These are phyloP conservation scores for Dioscorea zingiberensis DNA, from an alignment of 106 monocot genomes.

Conservation along the genomic window DNA sequence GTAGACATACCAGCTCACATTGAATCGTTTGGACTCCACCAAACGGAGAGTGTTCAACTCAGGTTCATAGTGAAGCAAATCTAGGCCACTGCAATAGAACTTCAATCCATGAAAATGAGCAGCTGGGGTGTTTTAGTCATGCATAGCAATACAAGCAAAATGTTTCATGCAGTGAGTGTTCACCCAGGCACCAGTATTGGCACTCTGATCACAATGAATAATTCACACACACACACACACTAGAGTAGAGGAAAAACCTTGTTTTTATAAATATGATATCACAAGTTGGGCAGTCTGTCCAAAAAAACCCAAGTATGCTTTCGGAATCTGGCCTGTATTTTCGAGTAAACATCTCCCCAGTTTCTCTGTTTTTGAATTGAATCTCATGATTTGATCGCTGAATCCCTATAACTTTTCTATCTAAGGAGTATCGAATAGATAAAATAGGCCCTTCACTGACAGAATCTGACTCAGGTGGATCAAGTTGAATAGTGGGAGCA, in stretches of 20 bases:
- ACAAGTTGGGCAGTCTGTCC: conserved; percentile 90
- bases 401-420: conserved; percentile 79
- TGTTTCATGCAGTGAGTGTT: too few species aligned
- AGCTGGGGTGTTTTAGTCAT: neutral
- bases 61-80: conserved; percentile 68
- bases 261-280: conserved; percentile 81
- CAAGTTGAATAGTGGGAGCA: conserved; percentile 31
- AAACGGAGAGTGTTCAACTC: conserved; percentile 52
- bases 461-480: conserved; percentile 82
- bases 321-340: conserved; percentile 72
- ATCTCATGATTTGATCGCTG: conserved; percentile 82
- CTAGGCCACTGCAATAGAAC: conserved; percentile 66
- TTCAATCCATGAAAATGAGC: conserved; percentile 3
- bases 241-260: conserved; percentile 33
- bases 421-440: conserved; percentile 76
- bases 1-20: conserved; percentile 92
- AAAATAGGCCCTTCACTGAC: conserved; percentile 74
- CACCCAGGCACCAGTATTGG: too few species aligned
- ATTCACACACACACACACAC: too few species aligned
- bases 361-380: conserved; percentile 81
- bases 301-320: conserved; percentile 89
- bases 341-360: conserved; percentile 51
- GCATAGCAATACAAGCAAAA: too few species aligned
- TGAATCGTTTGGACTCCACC: conserved; percentile 75
- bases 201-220: too few species aligned